Evolutionary conservation across 768 basidiomycete genomes (phyloP).

Genomic region (Cystobasidiopsis lactophilus): DNA sequence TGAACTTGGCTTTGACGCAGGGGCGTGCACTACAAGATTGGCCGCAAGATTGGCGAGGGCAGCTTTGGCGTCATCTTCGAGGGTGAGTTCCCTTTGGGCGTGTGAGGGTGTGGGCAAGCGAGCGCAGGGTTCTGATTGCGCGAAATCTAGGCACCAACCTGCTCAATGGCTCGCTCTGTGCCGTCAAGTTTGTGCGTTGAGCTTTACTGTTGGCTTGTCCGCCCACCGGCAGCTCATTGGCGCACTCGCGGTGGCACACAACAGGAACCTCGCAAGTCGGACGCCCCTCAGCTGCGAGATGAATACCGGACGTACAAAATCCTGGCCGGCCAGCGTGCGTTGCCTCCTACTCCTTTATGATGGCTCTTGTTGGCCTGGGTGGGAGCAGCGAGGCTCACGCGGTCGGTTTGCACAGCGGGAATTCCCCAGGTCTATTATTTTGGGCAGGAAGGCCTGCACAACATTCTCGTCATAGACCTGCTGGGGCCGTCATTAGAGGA

Average conservation of each 20-base stretch:
- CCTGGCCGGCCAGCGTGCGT: slow-evolving; percentile 65
- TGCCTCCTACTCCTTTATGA: too few relatives aligned
- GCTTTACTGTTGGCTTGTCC: background rate
- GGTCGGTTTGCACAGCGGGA: slow-evolving; percentile 38
- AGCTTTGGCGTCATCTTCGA: slow-evolving; percentile 89
- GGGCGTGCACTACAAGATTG: slow-evolving; percentile 95
- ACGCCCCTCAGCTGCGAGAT: slow-evolving; percentile 91
- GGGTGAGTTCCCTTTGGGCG: slow-evolving; percentile 31
- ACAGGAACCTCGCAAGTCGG: slow-evolving; percentile 57
- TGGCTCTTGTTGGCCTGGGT: slow-evolving; percentile 34
- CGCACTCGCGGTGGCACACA: background rate
- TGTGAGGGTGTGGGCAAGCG: background rate
- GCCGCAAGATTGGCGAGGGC: slow-evolving; percentile 98
- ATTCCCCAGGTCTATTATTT: slow-evolving; percentile 99
- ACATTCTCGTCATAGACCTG: slow-evolving; percentile 94
- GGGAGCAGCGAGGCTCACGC: background rate
- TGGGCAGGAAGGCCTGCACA: slow-evolving; percentile 95
- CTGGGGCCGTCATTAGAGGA: slow-evolving; percentile 92
- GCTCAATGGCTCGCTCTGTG: slow-evolving; percentile 93
- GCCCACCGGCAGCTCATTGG: background rate
- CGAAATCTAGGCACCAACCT: slow-evolving; percentile 95
- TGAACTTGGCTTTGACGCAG: too few relatives aligned
- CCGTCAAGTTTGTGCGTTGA: slow-evolving; percentile 95
- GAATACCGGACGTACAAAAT: slow-evolving; percentile 98
- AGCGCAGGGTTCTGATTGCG: background rate